Base-by-base conservation (phyloP, 164 flowering plant genomes). In the Kalanchoe fedtschenkoi region DNA sequence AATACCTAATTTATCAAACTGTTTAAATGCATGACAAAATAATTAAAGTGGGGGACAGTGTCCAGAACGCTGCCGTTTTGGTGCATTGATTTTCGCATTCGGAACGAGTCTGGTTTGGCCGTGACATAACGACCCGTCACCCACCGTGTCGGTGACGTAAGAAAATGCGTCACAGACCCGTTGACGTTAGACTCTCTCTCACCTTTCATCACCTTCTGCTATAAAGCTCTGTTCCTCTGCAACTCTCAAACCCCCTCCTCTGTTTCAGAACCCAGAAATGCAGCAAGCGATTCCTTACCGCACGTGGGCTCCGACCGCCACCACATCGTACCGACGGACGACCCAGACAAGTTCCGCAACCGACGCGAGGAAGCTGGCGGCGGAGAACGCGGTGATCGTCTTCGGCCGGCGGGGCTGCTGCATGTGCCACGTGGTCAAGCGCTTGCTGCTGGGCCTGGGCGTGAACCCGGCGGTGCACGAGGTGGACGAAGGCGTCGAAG, bases 361-460 rank as follows among this genome's bases (percentile, higher is more conserved):
- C 32, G 56, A 58, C 5, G 68, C 80, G 35, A 28, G 43, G 60
- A 61, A 46, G 4, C 37, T 80, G 62, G 83, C 82, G 2, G 39
- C 72, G 19, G 92, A 89, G 72, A 91, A 81, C 60, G 79, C 91
- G 0, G 82, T 89, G 34, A 69, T 87, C 2, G 82, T 91, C 51
- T 68, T 91, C 39, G 82, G 82, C 0, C 74, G 65, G 56, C 58
- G 78, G 0, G 97, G 88, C 9, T 88, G 96, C 62, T 91, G 95
- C 68, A 83, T 91, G 97, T 75, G 81, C 64, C 89, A 85, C 37
- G 97, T 87, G 24, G 83, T 85, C 55, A 82, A 77, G 62, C 73
- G 80, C 6, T 66, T 91, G 71, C 75, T 91, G 4, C 72, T 76
- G 8, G 77, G 81, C 0, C 75, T 78, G 0, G 95, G 97, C 0